Base-by-base conservation (phyloP, 352 stramenopile genomes). In the Phytophthora cactorum region DNA sequence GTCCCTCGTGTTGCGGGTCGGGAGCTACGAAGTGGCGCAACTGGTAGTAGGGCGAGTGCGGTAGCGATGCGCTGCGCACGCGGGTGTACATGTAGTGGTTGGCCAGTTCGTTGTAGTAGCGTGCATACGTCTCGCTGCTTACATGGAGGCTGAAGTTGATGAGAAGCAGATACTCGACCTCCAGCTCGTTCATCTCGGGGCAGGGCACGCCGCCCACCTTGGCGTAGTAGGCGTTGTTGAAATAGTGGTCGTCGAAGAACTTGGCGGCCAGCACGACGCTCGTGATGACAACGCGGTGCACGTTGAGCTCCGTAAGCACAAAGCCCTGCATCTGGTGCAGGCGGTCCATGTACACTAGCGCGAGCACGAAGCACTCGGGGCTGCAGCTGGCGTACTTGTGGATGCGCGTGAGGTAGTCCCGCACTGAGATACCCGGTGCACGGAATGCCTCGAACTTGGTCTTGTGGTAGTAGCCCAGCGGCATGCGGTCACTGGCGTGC, bases 171-270 rank as follows among this genome's bases (percentile, higher is more conserved):
- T 99, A 99, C 73, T 99, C 96, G 39, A 99, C 90, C 72, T 99
- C 97, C 8, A 99, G 86, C 52, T 95, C 89, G 82, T 99, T 99
- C 88, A 99, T 98, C 83, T 98, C 94, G 28, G 75, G 83, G 58
- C 95, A 95, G 8, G 96, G 81, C 46, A 95, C 92, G 22, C 95
- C 95, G 32, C 96, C 95, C 31, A 98, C 93, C 72, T 99, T 99
- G 15, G 97, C 95, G 74, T 99, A 99, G 86, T 99, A 99, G 22
- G 97, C 96, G 81, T 99, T 99, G 72, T 99, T 99, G 77, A 98
- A 99, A 82, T 99, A 99, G 47, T 98, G 95, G 85, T 99, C 98
- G 75, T 99, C 98, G 68, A 99, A 99, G 79, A 99, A 99, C 82
- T 99, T 99, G 62, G 98, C 97, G 5, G 97, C 97, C 7, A 99